phyloP scores from a whole-genome alignment of 2,329 filamentous ascomycete genomes.

The Fusarium pseudoanthophilum region DNA sequence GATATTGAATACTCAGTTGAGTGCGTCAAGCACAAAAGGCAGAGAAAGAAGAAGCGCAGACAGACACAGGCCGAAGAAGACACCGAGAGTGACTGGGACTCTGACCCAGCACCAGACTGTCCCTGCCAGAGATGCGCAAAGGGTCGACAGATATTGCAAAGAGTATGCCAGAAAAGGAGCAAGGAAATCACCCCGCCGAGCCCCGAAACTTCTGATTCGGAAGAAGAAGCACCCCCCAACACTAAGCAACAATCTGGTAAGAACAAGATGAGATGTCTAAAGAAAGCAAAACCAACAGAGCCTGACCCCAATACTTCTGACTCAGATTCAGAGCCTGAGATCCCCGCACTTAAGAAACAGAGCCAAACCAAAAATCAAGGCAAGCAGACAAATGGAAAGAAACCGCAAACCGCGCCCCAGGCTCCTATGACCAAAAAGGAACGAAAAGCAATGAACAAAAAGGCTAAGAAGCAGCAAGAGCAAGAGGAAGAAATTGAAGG shows the following conservation, averaged over 20 bases:
- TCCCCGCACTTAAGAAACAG: slow-evolving; percentile 20
- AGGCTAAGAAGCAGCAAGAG: slow-evolving; percentile 15
- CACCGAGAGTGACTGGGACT: slow-evolving; percentile 44
- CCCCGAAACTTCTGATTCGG: slow-evolving; percentile 32
- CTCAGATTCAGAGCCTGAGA: slow-evolving; percentile 26
- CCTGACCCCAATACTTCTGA: slow-evolving; percentile 42
- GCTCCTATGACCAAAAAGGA: slow-evolving; percentile 31
- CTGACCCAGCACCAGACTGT: slow-evolving; percentile 50
- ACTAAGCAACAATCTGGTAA: slow-evolving; percentile 35
- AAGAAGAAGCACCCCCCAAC: slow-evolving; percentile 34
- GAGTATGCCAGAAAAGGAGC: slow-evolving; percentile 35
- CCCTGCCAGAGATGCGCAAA: slow-evolving; percentile 43
- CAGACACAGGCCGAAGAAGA: slow-evolving; percentile 18
- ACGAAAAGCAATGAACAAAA: slow-evolving; percentile 19
- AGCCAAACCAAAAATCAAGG: slow-evolving; percentile 29
- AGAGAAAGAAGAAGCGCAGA: slow-evolving; percentile 32
- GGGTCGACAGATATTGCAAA: slow-evolving; percentile 36
- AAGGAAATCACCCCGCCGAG: slow-evolving; percentile 12
- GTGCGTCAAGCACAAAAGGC: slow-evolving; percentile 14
- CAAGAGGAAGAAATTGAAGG: slow-evolving; percentile 23
- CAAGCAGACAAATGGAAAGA: slow-evolving; percentile 28
- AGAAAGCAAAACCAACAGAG: slow-evolving; percentile 38
- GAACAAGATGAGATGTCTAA: slow-evolving; percentile 32
- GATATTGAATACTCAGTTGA: slow-evolving; percentile 33
- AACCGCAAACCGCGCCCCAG: slow-evolving; percentile 28